A percentile compares a stretch with the other conserved stretches of the same genome.
phyloP scores from a whole-genome alignment of 2,329 filamentous ascomycete genomes.

The Corynespora cassiicola region DNA sequence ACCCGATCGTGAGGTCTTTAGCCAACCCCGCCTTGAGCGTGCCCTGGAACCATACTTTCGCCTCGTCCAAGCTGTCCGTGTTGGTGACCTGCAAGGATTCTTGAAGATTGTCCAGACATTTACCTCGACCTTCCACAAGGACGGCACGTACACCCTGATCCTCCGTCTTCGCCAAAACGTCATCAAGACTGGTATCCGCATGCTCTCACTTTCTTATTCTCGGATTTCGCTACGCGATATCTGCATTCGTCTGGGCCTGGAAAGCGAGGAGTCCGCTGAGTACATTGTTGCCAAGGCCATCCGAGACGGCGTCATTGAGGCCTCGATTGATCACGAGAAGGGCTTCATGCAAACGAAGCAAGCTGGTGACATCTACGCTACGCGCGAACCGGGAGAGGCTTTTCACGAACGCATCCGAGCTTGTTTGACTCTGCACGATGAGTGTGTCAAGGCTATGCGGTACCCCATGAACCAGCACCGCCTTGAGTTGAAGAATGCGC shows the following conservation, averaged over 20 bases:
- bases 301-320: slow-evolving; percentile 95
- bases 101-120: slow-evolving; percentile 83
- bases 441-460: slow-evolving; percentile 99
- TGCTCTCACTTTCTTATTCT: slow-evolving; percentile 98
- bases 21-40: slow-evolving; percentile 83
- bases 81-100: slow-evolving; percentile 95
- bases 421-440: slow-evolving; percentile 90
- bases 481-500: slow-evolving; percentile 94
- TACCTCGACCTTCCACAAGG: slow-evolving; percentile 84
- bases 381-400: slow-evolving; percentile 91
- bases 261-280: slow-evolving; percentile 96
- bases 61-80: slow-evolving; percentile 91
- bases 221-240: slow-evolving; percentile 97
- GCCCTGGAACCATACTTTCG: slow-evolving; percentile 92
- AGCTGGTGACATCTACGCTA: slow-evolving; percentile 93
- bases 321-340: slow-evolving; percentile 88
- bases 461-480: slow-evolving; percentile 99
- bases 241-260: slow-evolving; percentile 90
- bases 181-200: slow-evolving; percentile 98
- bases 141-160: slow-evolving; percentile 94
- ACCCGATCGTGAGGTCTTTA: slow-evolving; percentile 92
- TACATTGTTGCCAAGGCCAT: slow-evolving; percentile 99
- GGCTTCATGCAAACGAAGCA: slow-evolving; percentile 99
- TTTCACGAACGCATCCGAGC: slow-evolving; percentile 97
- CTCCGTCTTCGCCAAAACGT: slow-evolving; percentile 96